Base-by-base conservation (phyloP, 2,329 filamentous ascomycete species). In the Aspergillus pseudoglaucus region DNA sequence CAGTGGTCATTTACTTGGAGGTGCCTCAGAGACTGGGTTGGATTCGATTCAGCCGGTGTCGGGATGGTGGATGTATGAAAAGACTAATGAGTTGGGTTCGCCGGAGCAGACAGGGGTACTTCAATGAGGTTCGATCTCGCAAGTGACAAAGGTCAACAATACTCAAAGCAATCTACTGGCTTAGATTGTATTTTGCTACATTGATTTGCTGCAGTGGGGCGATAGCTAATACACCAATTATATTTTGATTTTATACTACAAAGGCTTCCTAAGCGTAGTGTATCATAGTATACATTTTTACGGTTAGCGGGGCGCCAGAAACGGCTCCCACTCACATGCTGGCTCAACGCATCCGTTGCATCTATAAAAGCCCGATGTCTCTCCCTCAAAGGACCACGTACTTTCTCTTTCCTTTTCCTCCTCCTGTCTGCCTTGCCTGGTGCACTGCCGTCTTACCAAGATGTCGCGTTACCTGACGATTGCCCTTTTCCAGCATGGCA, bases 31-130 rank as follows among this genome's bases (percentile, higher is more conserved):
- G 14, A 14, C 41, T 23, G 20, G 41, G 14, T 27, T 42, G 18
- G 41, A 42, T 27, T 25, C 22, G 20, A 25, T 42, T 23, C 41
- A 42, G 15, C 41, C 41, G 23, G 20, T 42, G 41, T 42, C 41
- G 17, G 41, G 41, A 25, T 42, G 41, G 41, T 42, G 41, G 41
- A 42, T 42, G 41, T 42, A 42, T 23, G 41, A 42, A n/a, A 38
- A 30, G 25, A 12, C 25, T 30, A 12, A 30, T 12, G 9, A 30
- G 25, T 30, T 10, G 10, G 4, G 10, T 12, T 30, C 25, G 4
- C 10, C 3, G 25, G 25, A 12, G 25, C 25, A 30, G 25, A 12
- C 10, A 30, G 9, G 25, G 4, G 10, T 30, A 30, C 10, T 12
- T 30, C 3, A 12, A 12, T 12, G 10, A 12, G 25, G 25, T 12